Conservation (phyloP, 805 yeast genomes). For the Cyberlindnera samutprakarnensis region DNA sequence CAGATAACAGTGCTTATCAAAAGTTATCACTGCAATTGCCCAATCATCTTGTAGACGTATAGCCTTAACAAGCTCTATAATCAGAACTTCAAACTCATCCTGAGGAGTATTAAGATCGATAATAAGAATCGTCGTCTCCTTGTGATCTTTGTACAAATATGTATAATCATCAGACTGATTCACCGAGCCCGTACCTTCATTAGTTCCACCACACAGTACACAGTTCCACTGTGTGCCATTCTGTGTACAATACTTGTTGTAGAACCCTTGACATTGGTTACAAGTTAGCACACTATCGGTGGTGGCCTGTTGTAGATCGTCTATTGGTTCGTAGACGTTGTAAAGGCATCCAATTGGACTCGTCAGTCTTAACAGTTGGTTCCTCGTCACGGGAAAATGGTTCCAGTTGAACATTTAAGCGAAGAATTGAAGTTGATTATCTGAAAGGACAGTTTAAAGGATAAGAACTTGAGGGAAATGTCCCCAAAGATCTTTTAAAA, state of each 20-base stretch:
- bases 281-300: constrained; percentile 42
- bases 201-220: constrained; percentile 53
- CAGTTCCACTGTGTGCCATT: constrained; percentile 80
- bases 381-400: constrained; percentile 69
- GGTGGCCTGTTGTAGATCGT: too few relatives aligned
- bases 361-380: constrained; percentile 26
- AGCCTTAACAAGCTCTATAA: constrained; percentile 62
- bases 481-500: too few relatives aligned
- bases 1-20: constrained; percentile 1
- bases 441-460: too few relatives aligned
- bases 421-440: too few relatives aligned
- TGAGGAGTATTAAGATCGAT: not conserved
- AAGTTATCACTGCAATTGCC: not conserved
- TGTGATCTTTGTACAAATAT: not conserved
- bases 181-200: not conserved
- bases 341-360: constrained; percentile 88
- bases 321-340: constrained; percentile 7
- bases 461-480: too few relatives aligned
- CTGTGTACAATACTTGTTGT: constrained; percentile 74
- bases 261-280: constrained; percentile 66
- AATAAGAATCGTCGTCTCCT: not conserved
- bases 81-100: constrained; percentile 47
- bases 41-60: too few relatives aligned
- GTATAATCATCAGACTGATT: constrained; percentile 2
- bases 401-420: constrained; percentile 59